These are phyloP conservation scores for Pelargonium australe DNA, from an alignment of 441 rosid genomes.

Conservation along the genomic window DNA sequence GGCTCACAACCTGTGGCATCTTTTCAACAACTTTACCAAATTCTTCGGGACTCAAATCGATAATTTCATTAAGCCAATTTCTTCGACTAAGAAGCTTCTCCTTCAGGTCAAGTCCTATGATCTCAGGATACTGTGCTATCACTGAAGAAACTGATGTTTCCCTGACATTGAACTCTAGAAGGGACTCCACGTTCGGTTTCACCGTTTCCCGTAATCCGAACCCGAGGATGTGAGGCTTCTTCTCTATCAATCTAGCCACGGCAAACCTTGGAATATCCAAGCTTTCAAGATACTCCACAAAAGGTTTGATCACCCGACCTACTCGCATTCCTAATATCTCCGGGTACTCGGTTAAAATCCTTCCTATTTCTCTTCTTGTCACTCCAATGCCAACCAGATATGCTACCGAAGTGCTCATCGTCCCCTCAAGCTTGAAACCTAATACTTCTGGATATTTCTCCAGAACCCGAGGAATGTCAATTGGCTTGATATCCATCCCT, in stretches of 20 bases:
- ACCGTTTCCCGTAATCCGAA: conserved; percentile 58
- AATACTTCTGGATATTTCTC: conserved; percentile 85
- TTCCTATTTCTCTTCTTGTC: conserved; percentile 82
- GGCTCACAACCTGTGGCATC: conserved; percentile 86
- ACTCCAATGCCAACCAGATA: conserved; percentile 89
- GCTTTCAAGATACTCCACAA: conserved; percentile 72
- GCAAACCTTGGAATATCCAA: conserved; percentile 76
- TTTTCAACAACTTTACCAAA: conserved; percentile 63
- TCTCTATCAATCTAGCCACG: conserved; percentile 86
- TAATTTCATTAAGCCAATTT: conserved; percentile 45
- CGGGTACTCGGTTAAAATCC: conserved; percentile 64
- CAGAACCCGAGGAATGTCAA: conserved; percentile 74
- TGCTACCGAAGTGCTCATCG: conserved; percentile 96
- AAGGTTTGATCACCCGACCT: conserved; percentile 79
- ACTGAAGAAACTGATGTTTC: conserved; percentile 55
- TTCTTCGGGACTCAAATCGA: conserved; percentile 48
- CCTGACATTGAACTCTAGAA: conserved; percentile 57
- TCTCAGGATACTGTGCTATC: conserved; percentile 85
- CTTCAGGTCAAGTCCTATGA: conserved; percentile 59
- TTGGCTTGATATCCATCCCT: conserved; percentile 81
- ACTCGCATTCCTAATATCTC: conserved; percentile 89
- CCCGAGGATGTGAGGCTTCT: conserved; percentile 72
- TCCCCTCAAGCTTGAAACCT: conserved; percentile 95
- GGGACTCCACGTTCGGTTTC: conserved; percentile 55
- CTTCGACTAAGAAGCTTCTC: conserved; percentile 56